These are phyloP conservation scores for Plasmodium gaboni DNA, from an alignment of 169 alveolate species.

Conservation along the genomic window DNA sequence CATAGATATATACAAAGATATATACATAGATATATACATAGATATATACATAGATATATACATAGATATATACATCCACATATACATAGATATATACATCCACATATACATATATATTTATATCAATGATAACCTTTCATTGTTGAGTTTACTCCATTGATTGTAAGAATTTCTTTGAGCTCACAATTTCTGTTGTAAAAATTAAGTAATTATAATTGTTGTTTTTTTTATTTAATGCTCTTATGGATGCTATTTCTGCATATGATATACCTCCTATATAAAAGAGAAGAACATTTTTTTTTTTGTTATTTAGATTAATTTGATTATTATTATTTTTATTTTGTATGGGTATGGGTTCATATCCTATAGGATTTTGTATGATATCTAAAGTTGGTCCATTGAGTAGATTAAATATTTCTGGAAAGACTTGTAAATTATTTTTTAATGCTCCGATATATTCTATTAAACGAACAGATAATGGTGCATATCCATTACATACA, in stretches of 20 bases:
- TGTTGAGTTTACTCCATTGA: neutral
- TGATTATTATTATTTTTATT: neutral
- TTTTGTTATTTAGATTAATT: neutral
- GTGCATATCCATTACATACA: conserved; percentile 86
- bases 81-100: too few species aligned
- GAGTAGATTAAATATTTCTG: conserved; percentile 45
- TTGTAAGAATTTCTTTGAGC: conserved; percentile 34
- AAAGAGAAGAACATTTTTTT: conserved; percentile 73
- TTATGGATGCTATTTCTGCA: conserved; percentile 84
- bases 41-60: too few species aligned
- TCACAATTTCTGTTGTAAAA: conserved; percentile 67
- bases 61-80: too few species aligned
- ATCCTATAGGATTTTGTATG: conserved; percentile 64
- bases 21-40: neutral
- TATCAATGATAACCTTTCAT: neutral
- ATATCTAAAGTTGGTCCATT: conserved; percentile 58
- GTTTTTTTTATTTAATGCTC: conserved; percentile 73
- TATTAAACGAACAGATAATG: conserved; percentile 79
- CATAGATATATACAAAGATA: too few species aligned
- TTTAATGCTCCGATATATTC: conserved; percentile 74
- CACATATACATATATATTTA: neutral
- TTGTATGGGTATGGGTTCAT: conserved; percentile 4
- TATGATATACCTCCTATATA: conserved; percentile 84
- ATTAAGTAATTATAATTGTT: conserved; percentile 38
- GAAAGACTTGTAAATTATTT: conserved; percentile 55